These are phyloP conservation scores for Trichosphaerium sp. DNA, from an alignment of 78 protist genomes.

Conservation along the genomic window DNA sequence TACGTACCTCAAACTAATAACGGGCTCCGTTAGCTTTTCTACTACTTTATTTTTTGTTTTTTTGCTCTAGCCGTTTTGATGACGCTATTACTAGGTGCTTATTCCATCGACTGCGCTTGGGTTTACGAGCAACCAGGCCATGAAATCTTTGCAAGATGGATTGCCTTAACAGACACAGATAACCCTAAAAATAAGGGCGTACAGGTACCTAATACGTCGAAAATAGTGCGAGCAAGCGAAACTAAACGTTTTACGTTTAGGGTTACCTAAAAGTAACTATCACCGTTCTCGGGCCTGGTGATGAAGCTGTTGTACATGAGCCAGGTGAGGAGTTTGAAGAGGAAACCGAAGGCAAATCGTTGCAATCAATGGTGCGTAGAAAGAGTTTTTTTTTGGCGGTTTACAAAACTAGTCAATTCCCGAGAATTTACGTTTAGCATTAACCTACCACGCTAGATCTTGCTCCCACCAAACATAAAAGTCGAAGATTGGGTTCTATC, in stretches of 20 bases:
- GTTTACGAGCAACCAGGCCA: neutral
- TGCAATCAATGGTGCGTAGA: neutral
- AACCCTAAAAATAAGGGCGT: neutral
- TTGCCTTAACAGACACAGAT: neutral
- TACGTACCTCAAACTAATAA: too few species aligned
- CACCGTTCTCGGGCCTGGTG: slow-evolving; percentile 21
- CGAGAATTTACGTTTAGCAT: neutral
- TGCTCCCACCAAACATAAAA: slow-evolving; percentile 2
- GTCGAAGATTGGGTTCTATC: neutral
- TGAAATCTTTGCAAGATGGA: slow-evolving; percentile 1
- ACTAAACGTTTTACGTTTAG: neutral
- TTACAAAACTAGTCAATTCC: neutral
- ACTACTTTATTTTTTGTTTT: too few species aligned
- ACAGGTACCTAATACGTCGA: neutral
- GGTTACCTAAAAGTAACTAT: slow-evolving; percentile 9
- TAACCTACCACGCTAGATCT: neutral
- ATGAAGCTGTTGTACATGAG: slow-evolving; percentile 9
- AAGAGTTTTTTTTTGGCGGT: neutral
- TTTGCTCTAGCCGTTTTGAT: too few species aligned
- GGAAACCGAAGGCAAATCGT: neutral
- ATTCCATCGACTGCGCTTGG: neutral
- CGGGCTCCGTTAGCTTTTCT: too few species aligned
- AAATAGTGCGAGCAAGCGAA: neutral
- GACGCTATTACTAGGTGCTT: too few species aligned
- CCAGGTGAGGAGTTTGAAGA: slow-evolving; percentile 13